Conservation (phyloP, 2,329 filamentous ascomycete species). For the Didymosphaeria variabile region DNA sequence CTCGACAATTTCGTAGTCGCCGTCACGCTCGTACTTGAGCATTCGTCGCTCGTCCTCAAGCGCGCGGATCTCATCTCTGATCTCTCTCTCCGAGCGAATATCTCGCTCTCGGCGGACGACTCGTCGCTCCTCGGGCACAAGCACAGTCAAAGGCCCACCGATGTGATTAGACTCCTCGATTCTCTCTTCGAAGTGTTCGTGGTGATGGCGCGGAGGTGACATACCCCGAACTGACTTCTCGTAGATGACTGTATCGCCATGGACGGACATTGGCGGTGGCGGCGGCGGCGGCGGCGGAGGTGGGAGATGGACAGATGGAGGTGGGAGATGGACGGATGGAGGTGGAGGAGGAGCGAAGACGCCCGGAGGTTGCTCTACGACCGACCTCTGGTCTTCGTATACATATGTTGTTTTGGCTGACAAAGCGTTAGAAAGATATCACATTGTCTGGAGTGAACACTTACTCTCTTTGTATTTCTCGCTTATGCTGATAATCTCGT, state of each 20-base stretch:
- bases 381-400: slow-evolving; percentile 39
- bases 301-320: slow-evolving; percentile 12
- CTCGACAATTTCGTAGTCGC: slow-evolving; percentile 71
- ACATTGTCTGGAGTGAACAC: slow-evolving; percentile 17
- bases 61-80: slow-evolving; percentile 75
- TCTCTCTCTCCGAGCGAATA: slow-evolving; percentile 65
- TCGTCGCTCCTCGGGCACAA: slow-evolving; percentile 52
- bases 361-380: slow-evolving; percentile 23
- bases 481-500: slow-evolving; percentile 84
- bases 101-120: slow-evolving; percentile 26
- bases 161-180: slow-evolving; percentile 59
- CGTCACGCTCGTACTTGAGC: slow-evolving; percentile 65
- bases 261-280: slow-evolving; percentile 36
- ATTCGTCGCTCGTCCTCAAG: slow-evolving; percentile 73
- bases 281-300: slow-evolving; percentile 24
- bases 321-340: slow-evolving; percentile 29
- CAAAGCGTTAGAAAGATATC: slow-evolving; percentile 11
- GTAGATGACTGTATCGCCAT: slow-evolving; percentile 27
- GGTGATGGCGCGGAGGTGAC: slow-evolving; percentile 45
- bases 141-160: slow-evolving; percentile 57
- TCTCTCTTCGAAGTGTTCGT: slow-evolving; percentile 50
- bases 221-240: slow-evolving; percentile 43
- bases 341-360: slow-evolving; percentile 22
- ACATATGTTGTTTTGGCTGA: slow-evolving; percentile 49
- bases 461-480: slow-evolving; percentile 71